Percentiles rank a stretch among this genome's conserved stretches.
phyloP scores from a whole-genome alignment of 2,329 filamentous ascomycete species.

The Elsinoe arachidis region DNA sequence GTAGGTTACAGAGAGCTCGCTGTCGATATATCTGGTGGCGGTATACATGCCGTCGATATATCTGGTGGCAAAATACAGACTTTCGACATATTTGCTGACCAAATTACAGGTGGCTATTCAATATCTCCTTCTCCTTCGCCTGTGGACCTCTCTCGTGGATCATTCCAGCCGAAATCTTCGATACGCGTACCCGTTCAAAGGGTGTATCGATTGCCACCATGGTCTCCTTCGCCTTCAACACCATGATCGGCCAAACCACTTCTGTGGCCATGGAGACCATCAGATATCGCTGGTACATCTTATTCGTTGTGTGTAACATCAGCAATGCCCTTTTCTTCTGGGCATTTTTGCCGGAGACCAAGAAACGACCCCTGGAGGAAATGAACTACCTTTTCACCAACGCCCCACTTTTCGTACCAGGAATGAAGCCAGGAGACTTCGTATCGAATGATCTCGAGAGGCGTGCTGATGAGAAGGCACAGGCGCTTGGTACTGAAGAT shows the following conservation, averaged over 20 bases:
- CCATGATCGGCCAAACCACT: slow-evolving; percentile 63
- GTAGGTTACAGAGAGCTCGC: no score
- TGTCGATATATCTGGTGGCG: no score
- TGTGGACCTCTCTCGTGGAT: slow-evolving; percentile 60
- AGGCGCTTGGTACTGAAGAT: slow-evolving; percentile 12
- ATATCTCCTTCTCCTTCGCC: slow-evolving; percentile 64
- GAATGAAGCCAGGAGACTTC: slow-evolving; percentile 47
- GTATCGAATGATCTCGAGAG: slow-evolving; percentile 50
- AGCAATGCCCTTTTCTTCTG: slow-evolving; percentile 62
- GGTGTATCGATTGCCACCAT: slow-evolving; percentile 68
- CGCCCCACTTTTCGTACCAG: slow-evolving; percentile 54
- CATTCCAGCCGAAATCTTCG: slow-evolving; percentile 62
- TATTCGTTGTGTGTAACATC: slow-evolving; percentile 63
- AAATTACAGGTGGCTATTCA: slow-evolving; percentile 55
- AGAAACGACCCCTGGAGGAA: slow-evolving; percentile 55
- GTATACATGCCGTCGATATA: no score
- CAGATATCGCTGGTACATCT: slow-evolving; percentile 49
- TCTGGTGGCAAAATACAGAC: no score
- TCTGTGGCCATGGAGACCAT: slow-evolving; percentile 49
- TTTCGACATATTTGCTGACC: no score
- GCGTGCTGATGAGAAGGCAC: slow-evolving; percentile 47
- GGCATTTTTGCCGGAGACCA: slow-evolving; percentile 57
- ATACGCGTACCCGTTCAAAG: slow-evolving; percentile 65
- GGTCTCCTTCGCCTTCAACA: slow-evolving; percentile 63
- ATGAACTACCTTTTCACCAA: slow-evolving; percentile 47